Conservation (phyloP, 352 stramenopile genomes). For the Phytophthora quininea region DNA sequence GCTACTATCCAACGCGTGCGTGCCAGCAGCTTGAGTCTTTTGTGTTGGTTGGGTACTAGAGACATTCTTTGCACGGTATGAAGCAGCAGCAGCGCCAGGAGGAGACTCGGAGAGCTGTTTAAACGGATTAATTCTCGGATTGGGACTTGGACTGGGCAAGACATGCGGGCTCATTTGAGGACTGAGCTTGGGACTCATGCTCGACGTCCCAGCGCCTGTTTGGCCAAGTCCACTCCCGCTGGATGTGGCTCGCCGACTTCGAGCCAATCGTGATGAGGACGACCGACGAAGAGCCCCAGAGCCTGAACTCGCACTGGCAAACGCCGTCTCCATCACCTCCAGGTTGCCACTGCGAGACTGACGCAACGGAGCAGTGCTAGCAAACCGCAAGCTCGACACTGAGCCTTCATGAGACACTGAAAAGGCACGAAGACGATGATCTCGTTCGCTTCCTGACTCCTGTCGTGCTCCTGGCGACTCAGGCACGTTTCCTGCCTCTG, state of each 20-base stretch:
- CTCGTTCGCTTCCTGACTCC: conserved; percentile 18
- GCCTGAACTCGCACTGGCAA: conserved; percentile 59
- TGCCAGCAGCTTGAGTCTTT: conserved; percentile 22
- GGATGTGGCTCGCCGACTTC: conserved; percentile 61
- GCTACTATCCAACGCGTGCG: conserved; percentile 53
- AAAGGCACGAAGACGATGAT: conserved; percentile 36
- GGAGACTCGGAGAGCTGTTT: conserved; percentile 59
- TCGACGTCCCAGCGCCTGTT: conserved; percentile 18
- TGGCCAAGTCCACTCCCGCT: conserved; percentile 38
- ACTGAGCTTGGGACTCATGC: conserved; percentile 61
- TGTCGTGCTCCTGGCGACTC: conserved; percentile 5
- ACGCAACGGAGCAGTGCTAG: conserved; percentile 35
- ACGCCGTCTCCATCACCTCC: conserved; percentile 71
- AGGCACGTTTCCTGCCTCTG: background rate
- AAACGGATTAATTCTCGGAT: conserved; percentile 76
- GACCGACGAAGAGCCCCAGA: conserved; percentile 54
- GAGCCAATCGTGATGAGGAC: conserved; percentile 51
- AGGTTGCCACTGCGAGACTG: conserved; percentile 65
- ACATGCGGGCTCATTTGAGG: conserved; percentile 75
- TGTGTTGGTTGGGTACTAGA: conserved; percentile 9
- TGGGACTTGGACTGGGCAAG: conserved; percentile 57
- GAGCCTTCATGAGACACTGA: conserved; percentile 37
- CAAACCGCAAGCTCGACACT: conserved; percentile 39
- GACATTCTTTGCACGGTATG: conserved; percentile 21
- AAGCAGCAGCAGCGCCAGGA: conserved; percentile 28